Conservation (phyloP, 2,329 filamentous ascomycete genomes). For the Macroventuria anomochaeta region DNA sequence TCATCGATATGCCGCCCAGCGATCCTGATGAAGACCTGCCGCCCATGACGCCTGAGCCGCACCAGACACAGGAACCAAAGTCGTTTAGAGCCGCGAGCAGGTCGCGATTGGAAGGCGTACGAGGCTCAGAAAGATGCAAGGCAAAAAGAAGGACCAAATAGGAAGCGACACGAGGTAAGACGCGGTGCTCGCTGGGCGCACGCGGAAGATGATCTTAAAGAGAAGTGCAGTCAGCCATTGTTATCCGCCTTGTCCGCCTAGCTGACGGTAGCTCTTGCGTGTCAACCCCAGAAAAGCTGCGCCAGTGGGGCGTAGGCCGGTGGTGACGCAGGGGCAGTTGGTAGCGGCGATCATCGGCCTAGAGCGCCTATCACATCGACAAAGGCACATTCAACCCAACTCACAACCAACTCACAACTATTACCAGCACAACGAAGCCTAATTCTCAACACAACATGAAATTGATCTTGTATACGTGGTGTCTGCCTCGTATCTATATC, state of each 20-base stretch:
- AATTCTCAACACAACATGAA: too few relatives aligned
- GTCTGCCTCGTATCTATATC: too few relatives aligned
- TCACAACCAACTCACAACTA: too few relatives aligned
- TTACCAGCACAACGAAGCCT: too few relatives aligned
- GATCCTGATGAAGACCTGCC: slow-evolving; percentile 25
- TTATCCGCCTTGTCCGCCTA: slow-evolving; percentile 4
- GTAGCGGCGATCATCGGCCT: slow-evolving; percentile 10
- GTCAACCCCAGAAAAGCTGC: slow-evolving; percentile 3
- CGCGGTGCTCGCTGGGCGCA: not conserved
- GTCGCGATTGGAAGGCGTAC: not conserved
- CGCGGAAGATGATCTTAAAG: not conserved
- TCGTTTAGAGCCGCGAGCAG: not conserved
- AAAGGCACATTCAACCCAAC: too few relatives aligned
- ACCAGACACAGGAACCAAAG: not conserved
- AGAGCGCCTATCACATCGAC: not conserved
- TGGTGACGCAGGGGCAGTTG: slow-evolving; percentile 9
- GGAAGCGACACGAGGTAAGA: not conserved
- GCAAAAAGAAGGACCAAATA: not conserved
- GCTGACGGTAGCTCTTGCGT: slow-evolving; percentile 1
- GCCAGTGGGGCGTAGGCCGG: not conserved
- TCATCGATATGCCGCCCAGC: slow-evolving; percentile 66
- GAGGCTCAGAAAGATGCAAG: not conserved
- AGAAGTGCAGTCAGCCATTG: slow-evolving; percentile 2
- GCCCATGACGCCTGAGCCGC: slow-evolving; percentile 9
- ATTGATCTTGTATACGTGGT: too few relatives aligned